phyloP scores from a whole-genome alignment of 305 asterid genomes.

The Ilex paraguariensis region DNA sequence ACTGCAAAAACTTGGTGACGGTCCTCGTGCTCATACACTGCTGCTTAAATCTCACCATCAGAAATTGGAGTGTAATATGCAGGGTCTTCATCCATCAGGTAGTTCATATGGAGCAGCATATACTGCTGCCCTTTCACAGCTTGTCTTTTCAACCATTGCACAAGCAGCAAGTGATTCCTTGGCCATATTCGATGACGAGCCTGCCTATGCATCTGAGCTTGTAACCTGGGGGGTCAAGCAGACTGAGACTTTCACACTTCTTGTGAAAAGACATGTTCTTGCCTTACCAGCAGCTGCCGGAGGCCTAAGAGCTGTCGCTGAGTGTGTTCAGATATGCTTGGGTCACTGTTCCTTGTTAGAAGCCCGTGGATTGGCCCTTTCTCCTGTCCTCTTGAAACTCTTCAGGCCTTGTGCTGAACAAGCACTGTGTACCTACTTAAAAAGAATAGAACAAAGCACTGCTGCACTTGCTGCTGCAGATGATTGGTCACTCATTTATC shows the following conservation, averaged over 20 bases:
- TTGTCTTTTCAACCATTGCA: slow-evolving; percentile 72
- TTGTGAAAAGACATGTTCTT: slow-evolving; percentile 52
- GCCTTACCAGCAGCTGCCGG: slow-evolving; percentile 90
- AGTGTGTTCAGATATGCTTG: slow-evolving; percentile 65
- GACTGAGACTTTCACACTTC: slow-evolving; percentile 52
- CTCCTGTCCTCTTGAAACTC: slow-evolving; percentile 55
- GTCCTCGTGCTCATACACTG: slow-evolving; percentile 75
- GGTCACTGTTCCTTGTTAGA: slow-evolving; percentile 79
- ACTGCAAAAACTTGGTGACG: slow-evolving; percentile 75
- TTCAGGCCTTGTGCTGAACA: slow-evolving; percentile 72
- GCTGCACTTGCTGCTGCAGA: slow-evolving; percentile 85
- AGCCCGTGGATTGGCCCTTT: slow-evolving; percentile 75
- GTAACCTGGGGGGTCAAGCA: slow-evolving; percentile 80
- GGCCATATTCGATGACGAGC: slow-evolving; percentile 69
- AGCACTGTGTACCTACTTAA: slow-evolving; percentile 59
- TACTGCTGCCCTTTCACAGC: slow-evolving; percentile 72
- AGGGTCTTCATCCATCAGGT: slow-evolving; percentile 48
- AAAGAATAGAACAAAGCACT: slow-evolving; percentile 63
- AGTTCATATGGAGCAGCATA: slow-evolving; percentile 58
- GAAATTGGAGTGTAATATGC: slow-evolving; percentile 47
- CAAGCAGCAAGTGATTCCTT: slow-evolving; percentile 82
- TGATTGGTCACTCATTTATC: slow-evolving; percentile 65
- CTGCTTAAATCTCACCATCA: slow-evolving; percentile 69
- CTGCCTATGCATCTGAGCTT: slow-evolving; percentile 76
- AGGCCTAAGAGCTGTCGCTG: slow-evolving; percentile 69